A percentile compares a stretch with the other conserved stretches of the same genome.
These are phyloP conservation scores for Claviceps sp. DNA, from an alignment of 2,329 filamentous ascomycete genomes.

Conservation along the genomic window DNA sequence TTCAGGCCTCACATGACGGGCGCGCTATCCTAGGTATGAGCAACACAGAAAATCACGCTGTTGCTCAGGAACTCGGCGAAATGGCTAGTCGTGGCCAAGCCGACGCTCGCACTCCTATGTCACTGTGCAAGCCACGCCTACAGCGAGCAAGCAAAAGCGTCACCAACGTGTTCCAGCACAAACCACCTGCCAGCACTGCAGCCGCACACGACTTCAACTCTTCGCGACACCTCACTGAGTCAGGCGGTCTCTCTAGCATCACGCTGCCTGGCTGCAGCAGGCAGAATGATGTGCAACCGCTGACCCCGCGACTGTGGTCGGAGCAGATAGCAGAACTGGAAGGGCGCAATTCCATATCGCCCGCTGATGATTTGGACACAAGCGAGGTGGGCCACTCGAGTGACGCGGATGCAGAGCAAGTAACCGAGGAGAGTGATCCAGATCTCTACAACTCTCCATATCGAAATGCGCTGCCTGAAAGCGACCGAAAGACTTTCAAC, in stretches of 20 bases:
- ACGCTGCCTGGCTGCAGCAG: not conserved
- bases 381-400: conserved; percentile 20
- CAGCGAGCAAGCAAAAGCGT: conserved; percentile 29
- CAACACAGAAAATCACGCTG: conserved; percentile 30
- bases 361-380: conserved; percentile 18
- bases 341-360: conserved; percentile 10
- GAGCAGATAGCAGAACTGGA: conserved; percentile 3
- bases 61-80: conserved; percentile 30
- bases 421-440: conserved; percentile 20
- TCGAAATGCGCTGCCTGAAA: not conserved
- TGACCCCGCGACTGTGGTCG: not conserved
- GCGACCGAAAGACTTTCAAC: not conserved
- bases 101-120: conserved; percentile 12
- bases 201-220: conserved; percentile 19
- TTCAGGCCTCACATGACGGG: conserved; percentile 25
- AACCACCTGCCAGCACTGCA: conserved; percentile 5
- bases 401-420: conserved; percentile 17
- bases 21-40: conserved; percentile 24
- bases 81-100: conserved; percentile 21
- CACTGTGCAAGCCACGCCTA: conserved; percentile 26
- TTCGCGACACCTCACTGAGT: conserved; percentile 7
- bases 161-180: conserved; percentile 17
- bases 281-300: not conserved
- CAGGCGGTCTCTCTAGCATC: not conserved
- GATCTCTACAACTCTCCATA: conserved; percentile 14